Conservation (phyloP, 2,329 filamentous ascomycete genomes). For the Dothidotthia symphoricarpi region DNA sequence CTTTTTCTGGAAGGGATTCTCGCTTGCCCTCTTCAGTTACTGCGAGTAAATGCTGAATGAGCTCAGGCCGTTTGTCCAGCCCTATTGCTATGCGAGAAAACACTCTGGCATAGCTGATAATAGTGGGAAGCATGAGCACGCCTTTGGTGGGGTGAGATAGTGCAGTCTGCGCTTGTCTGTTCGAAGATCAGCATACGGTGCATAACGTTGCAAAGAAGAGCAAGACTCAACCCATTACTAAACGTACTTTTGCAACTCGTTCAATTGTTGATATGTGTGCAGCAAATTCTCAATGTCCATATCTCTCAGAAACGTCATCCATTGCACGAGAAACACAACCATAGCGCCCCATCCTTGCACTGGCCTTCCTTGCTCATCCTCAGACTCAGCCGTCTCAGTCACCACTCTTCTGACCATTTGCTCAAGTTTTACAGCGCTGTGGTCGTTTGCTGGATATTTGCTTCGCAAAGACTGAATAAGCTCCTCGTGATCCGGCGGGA, state of each 20-base stretch:
- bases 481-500: constrained; percentile 26
- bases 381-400: constrained; percentile 51
- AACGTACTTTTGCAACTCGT: constrained; percentile 70
- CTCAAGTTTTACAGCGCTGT: constrained; percentile 24
- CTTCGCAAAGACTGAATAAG: constrained; percentile 27
- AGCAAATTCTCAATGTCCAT: constrained; percentile 74
- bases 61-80: constrained; percentile 74
- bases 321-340: constrained; percentile 75
- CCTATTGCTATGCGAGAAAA: constrained; percentile 81
- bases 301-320: constrained; percentile 77
- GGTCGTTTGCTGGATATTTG: constrained; percentile 23
- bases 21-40: constrained; percentile 64
- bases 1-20: constrained; percentile 79
- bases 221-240: too few relatives aligned
- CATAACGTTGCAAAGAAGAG: too few relatives aligned
- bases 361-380: constrained; percentile 57
- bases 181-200: constrained; percentile 4
- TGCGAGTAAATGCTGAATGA: constrained; percentile 63
- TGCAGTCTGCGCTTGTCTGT: constrained; percentile 73
- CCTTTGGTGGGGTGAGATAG: constrained; percentile 78
- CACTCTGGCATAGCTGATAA: constrained; percentile 76
- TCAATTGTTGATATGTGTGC: constrained; percentile 72
- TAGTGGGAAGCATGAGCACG: constrained; percentile 76
- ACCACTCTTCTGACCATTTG: constrained; percentile 24
- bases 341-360: constrained; percentile 71